phyloP scores from a whole-genome alignment of 345 rosid species.

The Turnera subulata region DNA sequence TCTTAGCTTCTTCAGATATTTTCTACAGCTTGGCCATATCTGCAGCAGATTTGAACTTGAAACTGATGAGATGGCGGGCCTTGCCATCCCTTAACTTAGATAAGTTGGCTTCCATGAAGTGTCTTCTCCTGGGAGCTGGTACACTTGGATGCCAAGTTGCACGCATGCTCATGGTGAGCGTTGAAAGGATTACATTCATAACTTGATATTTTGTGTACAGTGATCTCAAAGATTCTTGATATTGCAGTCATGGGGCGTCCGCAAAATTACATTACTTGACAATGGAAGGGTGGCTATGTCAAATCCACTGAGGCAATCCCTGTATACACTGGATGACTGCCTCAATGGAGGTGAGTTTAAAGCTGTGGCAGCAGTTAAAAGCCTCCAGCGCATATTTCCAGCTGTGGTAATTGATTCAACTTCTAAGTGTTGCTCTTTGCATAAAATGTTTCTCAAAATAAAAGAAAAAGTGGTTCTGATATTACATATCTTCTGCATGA shows the following conservation, averaged over 20 bases:
- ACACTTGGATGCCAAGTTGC: constrained; percentile 98
- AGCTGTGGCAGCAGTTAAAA: constrained; percentile 78
- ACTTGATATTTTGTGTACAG: constrained; percentile 3
- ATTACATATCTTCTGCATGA: background rate
- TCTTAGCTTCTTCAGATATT: constrained; percentile 11
- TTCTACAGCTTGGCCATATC: constrained; percentile 72
- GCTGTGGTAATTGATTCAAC: constrained; percentile 57
- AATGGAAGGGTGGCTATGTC: constrained; percentile 95
- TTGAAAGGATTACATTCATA: background rate
- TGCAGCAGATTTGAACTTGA: constrained; percentile 92
- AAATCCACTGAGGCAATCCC: constrained; percentile 91
- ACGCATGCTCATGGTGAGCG: constrained; percentile 83
- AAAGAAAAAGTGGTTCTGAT: background rate
- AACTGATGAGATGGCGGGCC: constrained; percentile 96
- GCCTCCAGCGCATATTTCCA: constrained; percentile 81
- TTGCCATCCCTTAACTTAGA: constrained; percentile 82
- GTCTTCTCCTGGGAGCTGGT: constrained; percentile 98
- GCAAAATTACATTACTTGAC: constrained; percentile 83
- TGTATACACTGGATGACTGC: constrained; percentile 86
- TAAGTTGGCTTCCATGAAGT: constrained; percentile 60
- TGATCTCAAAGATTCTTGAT: constrained; percentile 17
- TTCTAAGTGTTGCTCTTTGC: constrained; percentile 1
- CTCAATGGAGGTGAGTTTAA: constrained; percentile 78
- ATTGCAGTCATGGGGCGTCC: constrained; percentile 87
- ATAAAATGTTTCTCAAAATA: background rate